These are phyloP conservation scores for Sphaerulina vaccinii DNA, from an alignment of 2,329 filamentous ascomycete species.

Conservation along the genomic window DNA sequence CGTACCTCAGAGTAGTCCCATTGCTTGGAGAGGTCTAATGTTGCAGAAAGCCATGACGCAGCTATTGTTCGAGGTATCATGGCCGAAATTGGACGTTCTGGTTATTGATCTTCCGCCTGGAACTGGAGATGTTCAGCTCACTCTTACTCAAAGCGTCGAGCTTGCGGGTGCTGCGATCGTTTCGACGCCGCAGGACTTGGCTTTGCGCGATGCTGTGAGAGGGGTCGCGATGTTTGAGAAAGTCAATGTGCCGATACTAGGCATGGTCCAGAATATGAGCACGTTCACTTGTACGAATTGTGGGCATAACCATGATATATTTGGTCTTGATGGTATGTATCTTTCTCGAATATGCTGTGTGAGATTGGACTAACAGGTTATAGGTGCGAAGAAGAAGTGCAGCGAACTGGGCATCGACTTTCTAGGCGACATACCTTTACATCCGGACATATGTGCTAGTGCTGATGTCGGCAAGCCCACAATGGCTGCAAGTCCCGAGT, in stretches of 20 bases:
- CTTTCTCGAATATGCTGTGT: neutral
- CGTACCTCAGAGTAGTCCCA: slow-evolving; percentile 72
- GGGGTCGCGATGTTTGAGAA: slow-evolving; percentile 92
- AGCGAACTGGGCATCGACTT: slow-evolving; percentile 71
- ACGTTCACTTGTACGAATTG: slow-evolving; percentile 73
- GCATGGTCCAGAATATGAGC: slow-evolving; percentile 90
- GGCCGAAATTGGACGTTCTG: slow-evolving; percentile 83
- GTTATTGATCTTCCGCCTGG: slow-evolving; percentile 90
- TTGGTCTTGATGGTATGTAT: slow-evolving; percentile 37
- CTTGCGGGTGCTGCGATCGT: slow-evolving; percentile 77
- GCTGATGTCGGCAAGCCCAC: slow-evolving; percentile 85
- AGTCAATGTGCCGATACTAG: slow-evolving; percentile 75
- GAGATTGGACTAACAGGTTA: slow-evolving; percentile 27
- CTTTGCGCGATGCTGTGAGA: slow-evolving; percentile 85
- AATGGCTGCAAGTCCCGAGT: slow-evolving; percentile 79
- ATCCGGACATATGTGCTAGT: slow-evolving; percentile 82
- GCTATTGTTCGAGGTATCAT: slow-evolving; percentile 90
- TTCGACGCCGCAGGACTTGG: slow-evolving; percentile 89
- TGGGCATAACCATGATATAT: slow-evolving; percentile 38
- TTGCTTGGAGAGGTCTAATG: slow-evolving; percentile 96
- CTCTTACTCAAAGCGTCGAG: slow-evolving; percentile 92
- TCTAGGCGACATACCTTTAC: slow-evolving; percentile 83
- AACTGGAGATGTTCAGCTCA: slow-evolving; percentile 92
- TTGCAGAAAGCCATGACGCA: slow-evolving; percentile 97
- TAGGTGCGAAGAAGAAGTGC: slow-evolving; percentile 68